Conservation (phyloP, 371 early-diverging fungal species). For the Gilbertella persicaria region DNA sequence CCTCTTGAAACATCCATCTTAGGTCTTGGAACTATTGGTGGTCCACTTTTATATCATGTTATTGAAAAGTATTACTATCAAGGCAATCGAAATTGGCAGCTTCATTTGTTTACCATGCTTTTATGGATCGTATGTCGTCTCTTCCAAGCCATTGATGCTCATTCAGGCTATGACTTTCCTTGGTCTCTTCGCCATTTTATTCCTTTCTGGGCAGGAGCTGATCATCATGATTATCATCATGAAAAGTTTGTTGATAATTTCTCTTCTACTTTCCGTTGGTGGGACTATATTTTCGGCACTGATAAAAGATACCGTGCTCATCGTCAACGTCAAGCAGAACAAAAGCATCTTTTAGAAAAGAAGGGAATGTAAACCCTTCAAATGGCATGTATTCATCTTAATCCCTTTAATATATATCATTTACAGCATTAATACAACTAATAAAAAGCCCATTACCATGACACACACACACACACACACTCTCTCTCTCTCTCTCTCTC, state of each 20-base stretch:
- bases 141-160: conserved; percentile 87
- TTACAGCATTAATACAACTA: too few species aligned
- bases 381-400: not conserved
- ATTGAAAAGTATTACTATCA: conserved; percentile 9
- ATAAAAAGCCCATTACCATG: too few species aligned
- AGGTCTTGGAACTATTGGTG: conserved; percentile 76
- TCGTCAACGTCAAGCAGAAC: conserved; percentile 43
- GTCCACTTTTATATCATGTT: conserved; percentile 60
- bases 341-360: conserved; percentile 5
- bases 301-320: conserved; percentile 74
- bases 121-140: conserved; percentile 79
- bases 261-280: conserved; percentile 80
- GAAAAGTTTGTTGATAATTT: conserved; percentile 82
- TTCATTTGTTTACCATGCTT: conserved; percentile 80
- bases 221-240: conserved; percentile 88
- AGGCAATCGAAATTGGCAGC: conserved; percentile 47
- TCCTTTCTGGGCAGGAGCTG: conserved; percentile 83
- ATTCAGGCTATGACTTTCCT: conserved; percentile 95
- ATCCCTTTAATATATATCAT: not conserved
- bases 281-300: conserved; percentile 83
- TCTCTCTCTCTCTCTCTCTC: too few species aligned
- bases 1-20: conserved; percentile 79
- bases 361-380: not conserved
- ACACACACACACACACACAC: too few species aligned
- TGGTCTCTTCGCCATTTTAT: conserved; percentile 79